Conservation (phyloP, 345 rosid species). For the Atalantia buxifolia region DNA sequence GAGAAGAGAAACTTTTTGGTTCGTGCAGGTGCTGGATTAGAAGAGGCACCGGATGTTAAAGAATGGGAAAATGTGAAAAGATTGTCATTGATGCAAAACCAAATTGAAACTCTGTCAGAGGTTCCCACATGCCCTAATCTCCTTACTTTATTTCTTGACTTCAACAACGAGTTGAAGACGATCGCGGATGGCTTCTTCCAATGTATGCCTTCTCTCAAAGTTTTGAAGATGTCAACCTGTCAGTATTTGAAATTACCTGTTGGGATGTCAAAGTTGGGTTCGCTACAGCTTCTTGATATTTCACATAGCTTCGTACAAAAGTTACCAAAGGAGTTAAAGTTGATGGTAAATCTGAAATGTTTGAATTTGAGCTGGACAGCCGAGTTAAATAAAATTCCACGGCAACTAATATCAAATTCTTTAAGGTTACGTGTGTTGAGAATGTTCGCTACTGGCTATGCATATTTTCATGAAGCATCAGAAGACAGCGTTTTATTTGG, state of each 20-base stretch:
- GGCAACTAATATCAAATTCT: too few relatives aligned
- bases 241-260: slow-evolving; percentile 1
- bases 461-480: fast-evolving
- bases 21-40: too few relatives aligned
- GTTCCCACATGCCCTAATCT: background rate
- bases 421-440: too few relatives aligned
- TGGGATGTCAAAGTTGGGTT: background rate
- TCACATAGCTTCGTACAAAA: fast-evolving
- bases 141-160: background rate
- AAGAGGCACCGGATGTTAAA: too few relatives aligned
- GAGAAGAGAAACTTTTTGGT: background rate
- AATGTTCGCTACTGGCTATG: background rate
- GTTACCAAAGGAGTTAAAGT: too few relatives aligned
- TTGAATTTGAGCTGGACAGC: too few relatives aligned
- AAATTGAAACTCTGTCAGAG: too few relatives aligned
- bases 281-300: too few relatives aligned
- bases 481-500: background rate
- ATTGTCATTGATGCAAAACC: too few relatives aligned
- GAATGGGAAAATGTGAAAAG: too few relatives aligned
- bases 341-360: too few relatives aligned
- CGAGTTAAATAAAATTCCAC: fast-evolving
- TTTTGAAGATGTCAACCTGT: slow-evolving; percentile 32
- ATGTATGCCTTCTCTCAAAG: slow-evolving; percentile 8
- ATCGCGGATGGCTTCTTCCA: slow-evolving; percentile 4
- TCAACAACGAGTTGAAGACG: background rate